Conservation (phyloP, 2,329 filamentous ascomycete genomes). For the Knoxdaviesia capensis region DNA sequence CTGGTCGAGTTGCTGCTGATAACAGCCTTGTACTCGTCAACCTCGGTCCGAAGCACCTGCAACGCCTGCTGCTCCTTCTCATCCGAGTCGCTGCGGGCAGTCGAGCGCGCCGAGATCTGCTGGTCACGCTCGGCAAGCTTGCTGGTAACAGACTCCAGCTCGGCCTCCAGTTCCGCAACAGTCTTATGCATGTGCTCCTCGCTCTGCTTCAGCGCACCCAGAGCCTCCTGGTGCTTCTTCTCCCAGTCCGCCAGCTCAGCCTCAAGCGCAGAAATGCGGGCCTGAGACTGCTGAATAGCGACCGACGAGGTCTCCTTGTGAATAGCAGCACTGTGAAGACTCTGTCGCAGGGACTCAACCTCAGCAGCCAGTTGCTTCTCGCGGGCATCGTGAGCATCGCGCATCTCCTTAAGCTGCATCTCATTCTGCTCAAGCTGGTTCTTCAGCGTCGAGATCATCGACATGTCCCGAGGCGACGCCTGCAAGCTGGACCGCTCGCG, state of each 20-base stretch:
- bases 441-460: constrained; percentile 67
- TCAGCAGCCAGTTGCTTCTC: constrained; percentile 46
- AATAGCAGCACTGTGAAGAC: background rate
- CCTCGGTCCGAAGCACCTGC: constrained; percentile 45
- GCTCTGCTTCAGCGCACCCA: constrained; percentile 50
- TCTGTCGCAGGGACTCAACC: background rate
- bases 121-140: constrained; percentile 23
- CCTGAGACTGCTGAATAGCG: no score
- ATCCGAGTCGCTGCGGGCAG: constrained; percentile 24
- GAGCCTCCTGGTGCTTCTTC: constrained; percentile 47
- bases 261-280: constrained; percentile 40
- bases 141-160: constrained; percentile 32
- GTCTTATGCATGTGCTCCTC: constrained; percentile 55
- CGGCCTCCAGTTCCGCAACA: constrained; percentile 50
- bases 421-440: constrained; percentile 81
- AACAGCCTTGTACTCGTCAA: constrained; percentile 62
- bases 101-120: constrained; percentile 16
- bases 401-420: constrained; percentile 53
- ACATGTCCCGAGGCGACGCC: constrained; percentile 70
- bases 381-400: constrained; percentile 48
- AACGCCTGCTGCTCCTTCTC: constrained; percentile 39
- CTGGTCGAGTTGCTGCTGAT: constrained; percentile 48
- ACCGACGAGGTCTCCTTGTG: constrained; percentile 3
- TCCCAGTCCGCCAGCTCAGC: constrained; percentile 58
- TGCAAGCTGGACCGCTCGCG: constrained; percentile 84